Conservation (phyloP, 2,329 filamentous ascomycete species). For the Monilinia aucupariae region DNA sequence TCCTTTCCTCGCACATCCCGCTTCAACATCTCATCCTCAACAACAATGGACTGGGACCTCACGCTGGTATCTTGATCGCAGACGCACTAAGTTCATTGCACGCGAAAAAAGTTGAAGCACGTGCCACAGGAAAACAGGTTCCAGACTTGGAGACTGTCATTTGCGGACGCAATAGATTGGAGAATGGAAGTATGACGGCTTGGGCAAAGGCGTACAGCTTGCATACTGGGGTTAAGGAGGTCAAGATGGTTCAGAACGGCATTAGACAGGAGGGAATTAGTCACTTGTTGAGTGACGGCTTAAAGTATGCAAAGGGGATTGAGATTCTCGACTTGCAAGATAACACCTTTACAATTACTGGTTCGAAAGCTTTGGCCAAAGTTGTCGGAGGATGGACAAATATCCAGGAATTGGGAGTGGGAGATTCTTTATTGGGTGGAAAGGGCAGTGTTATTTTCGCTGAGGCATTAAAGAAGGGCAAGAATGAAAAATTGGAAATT, state of each 20-base stretch:
- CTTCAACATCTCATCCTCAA: slow-evolving; percentile 93
- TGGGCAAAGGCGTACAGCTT: slow-evolving; percentile 86
- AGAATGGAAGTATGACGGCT: slow-evolving; percentile 92
- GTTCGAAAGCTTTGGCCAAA: slow-evolving; percentile 70
- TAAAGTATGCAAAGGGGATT: slow-evolving; percentile 64
- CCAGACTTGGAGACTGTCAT: slow-evolving; percentile 92
- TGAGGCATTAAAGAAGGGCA: slow-evolving; percentile 64
- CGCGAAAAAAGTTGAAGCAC: slow-evolving; percentile 73
- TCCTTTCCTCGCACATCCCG: slow-evolving; percentile 81
- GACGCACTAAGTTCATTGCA: slow-evolving; percentile 81
- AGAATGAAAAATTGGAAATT: slow-evolving; percentile 73
- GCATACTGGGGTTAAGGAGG: slow-evolving; percentile 72
- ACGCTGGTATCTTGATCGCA: slow-evolving; percentile 82
- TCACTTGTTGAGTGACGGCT: slow-evolving; percentile 70
- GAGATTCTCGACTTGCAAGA: slow-evolving; percentile 87
- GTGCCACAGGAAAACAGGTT: slow-evolving; percentile 64
- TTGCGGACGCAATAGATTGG: slow-evolving; percentile 90
- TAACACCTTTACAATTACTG: slow-evolving; percentile 86
- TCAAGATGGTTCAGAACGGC: slow-evolving; percentile 98
- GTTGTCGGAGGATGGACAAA: slow-evolving; percentile 69
- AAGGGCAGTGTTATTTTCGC: slow-evolving; percentile 72
- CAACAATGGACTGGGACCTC: slow-evolving; percentile 94
- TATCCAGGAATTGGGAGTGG: slow-evolving; percentile 78
- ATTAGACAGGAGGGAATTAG: slow-evolving; percentile 92
- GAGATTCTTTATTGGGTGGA: slow-evolving; percentile 77